Evolutionary conservation across 768 basidiomycete genomes (phyloP).

Genomic region (Punctularia strigosozonata): DNA sequence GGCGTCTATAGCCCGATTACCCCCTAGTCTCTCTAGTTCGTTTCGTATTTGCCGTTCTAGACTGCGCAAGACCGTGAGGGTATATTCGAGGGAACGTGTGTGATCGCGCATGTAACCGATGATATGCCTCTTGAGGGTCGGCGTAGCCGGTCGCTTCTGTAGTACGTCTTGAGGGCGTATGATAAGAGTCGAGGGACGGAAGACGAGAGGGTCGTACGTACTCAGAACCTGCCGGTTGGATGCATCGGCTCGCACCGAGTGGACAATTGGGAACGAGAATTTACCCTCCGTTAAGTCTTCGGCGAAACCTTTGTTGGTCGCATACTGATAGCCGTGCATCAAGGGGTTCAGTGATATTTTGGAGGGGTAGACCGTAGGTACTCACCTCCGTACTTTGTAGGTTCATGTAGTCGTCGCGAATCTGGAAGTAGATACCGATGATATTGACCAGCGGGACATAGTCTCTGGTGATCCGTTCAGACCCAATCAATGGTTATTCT

Average conservation of each 20-base stretch:
- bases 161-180: conserved; percentile 57
- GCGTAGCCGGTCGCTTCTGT: conserved; percentile 75
- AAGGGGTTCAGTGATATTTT: not conserved
- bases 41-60: conserved; percentile 56
- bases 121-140: conserved; percentile 69
- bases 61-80: conserved; percentile 49
- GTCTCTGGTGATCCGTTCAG: no score
- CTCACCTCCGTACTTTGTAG: conserved; percentile 72
- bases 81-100: conserved; percentile 86
- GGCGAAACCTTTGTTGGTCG: conserved; percentile 75
- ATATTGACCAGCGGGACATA: conserved; percentile 90
- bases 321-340: conserved; percentile 40
- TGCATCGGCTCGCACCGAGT: conserved; percentile 70
- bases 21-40: conserved; percentile 68
- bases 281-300: conserved; percentile 96
- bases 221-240: conserved; percentile 77
- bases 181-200: not conserved
- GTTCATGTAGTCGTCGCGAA: conserved; percentile 97
- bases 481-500: no score
- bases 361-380: not conserved
- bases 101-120: conserved; percentile 66
- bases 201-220: conserved; percentile 16
- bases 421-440: conserved; percentile 91
- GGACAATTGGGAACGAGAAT: conserved; percentile 93
- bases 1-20: conserved; percentile 51